These are phyloP conservation scores for Thinopyrum obtusiflorum DNA, from an alignment of 202 grass and related monocot species.

Conservation along the genomic window DNA sequence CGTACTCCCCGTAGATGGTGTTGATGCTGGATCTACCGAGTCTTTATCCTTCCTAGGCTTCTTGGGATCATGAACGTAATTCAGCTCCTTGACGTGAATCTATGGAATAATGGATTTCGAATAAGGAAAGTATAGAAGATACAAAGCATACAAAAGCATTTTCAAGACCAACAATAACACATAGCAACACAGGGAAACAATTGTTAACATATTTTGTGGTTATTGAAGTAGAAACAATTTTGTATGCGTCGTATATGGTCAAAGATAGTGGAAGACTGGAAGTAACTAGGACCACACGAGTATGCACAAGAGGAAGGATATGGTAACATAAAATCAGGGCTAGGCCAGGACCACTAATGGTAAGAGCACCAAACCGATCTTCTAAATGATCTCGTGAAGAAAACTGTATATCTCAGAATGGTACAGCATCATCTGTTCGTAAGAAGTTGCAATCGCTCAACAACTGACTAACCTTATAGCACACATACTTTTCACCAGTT, in stretches of 20 bases:
- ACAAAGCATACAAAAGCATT: neutral
- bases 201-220: neutral
- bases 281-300: too few species aligned
- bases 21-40: constrained; percentile 16
- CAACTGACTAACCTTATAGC: constrained; percentile 53
- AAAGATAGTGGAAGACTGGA: neutral
- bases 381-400: neutral
- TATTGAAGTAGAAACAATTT: neutral
- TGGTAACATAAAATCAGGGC: neutral
- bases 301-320: neutral
- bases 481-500: constrained; percentile 25
- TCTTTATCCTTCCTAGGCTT: constrained; percentile 3
- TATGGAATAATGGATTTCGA: constrained; percentile 21
- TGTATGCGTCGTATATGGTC: neutral
- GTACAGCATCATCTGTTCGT: neutral
- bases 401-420: neutral
- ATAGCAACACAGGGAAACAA: neutral
- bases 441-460: neutral
- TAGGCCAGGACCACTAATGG: neutral
- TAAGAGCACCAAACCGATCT: neutral
- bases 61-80: constrained; percentile 54
- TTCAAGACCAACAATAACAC: neutral
- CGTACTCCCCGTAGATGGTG: constrained; percentile 22
- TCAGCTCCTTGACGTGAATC: constrained; percentile 58
- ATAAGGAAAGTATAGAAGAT: neutral